phyloP scores from a whole-genome alignment of 2,329 filamentous ascomycete species.

The Neopestalotiopsis sp. region DNA sequence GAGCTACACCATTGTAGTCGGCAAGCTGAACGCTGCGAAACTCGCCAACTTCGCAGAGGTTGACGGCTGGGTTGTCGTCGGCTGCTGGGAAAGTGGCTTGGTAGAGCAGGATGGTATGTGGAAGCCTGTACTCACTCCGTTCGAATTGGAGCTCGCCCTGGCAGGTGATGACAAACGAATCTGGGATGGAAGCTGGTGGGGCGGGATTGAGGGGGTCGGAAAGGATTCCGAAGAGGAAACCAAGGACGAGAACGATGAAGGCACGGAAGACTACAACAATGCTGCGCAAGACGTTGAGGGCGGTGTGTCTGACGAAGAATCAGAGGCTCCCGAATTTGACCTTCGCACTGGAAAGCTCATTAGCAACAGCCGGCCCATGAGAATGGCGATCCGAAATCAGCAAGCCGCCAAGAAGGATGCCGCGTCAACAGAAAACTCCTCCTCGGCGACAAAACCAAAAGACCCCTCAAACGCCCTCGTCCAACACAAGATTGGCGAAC shows the following conservation, averaged over 20 bases:
- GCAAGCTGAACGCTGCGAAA: slow-evolving; percentile 94
- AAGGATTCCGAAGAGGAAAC: slow-evolving; percentile 34
- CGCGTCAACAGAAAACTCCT: slow-evolving; percentile 25
- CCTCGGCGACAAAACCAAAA: slow-evolving; percentile 27
- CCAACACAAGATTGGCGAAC: slow-evolving; percentile 64
- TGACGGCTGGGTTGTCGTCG: slow-evolving; percentile 95
- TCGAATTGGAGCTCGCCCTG: slow-evolving; percentile 83
- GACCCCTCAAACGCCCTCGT: slow-evolving; percentile 58
- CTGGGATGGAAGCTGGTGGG: slow-evolving; percentile 90
- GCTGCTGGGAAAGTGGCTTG: slow-evolving; percentile 96
- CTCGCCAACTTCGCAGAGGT: slow-evolving; percentile 96
- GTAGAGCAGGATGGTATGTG: slow-evolving; percentile 90
- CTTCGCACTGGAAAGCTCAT: slow-evolving; percentile 85
- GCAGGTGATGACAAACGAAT: slow-evolving; percentile 75
- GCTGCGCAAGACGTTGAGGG: slow-evolving; percentile 39
- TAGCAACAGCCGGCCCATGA: slow-evolving; percentile 78
- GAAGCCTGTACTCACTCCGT: slow-evolving; percentile 90
- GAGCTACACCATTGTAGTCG: slow-evolving; percentile 93
- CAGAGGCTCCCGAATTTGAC: slow-evolving; percentile 88
- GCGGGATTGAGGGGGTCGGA: slow-evolving; percentile 77
- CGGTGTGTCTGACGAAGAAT: slow-evolving; percentile 68
- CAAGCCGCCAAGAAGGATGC: slow-evolving; percentile 33
- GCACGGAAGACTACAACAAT: slow-evolving; percentile 16
- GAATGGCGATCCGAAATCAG: slow-evolving; percentile 37
- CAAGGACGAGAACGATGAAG: slow-evolving; percentile 27